Evolutionary conservation across 768 basidiomycete genomes (phyloP).

Genomic region (Tricholoma furcatifolium): DNA sequence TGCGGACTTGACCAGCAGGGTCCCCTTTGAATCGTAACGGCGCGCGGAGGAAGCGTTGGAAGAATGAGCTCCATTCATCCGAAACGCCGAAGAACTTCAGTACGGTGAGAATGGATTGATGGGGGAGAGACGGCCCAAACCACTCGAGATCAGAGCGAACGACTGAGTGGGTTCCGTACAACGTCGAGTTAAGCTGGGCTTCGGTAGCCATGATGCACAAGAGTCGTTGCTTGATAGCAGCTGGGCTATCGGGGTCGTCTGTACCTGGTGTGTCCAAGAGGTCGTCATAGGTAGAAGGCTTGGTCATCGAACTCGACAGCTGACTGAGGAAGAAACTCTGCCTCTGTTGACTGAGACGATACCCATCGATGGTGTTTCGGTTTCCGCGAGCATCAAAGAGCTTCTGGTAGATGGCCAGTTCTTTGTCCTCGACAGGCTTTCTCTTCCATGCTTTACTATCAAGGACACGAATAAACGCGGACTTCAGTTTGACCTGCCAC

Average conservation of each 20-base stretch:
- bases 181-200: conserved; percentile 34
- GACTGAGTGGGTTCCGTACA: conserved; percentile 33
- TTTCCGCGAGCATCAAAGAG: conserved; percentile 17
- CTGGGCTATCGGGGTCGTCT: conserved; percentile 3
- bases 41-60: conserved; percentile 15
- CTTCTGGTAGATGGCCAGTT: conserved; percentile 19
- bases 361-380: conserved; percentile 22
- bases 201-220: conserved; percentile 41
- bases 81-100: conserved; percentile 39
- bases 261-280: conserved; percentile 30
- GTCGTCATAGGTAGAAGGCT: conserved; percentile 18
- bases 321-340: conserved; percentile 35
- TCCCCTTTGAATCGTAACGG: conserved; percentile 16
- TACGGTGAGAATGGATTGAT: conserved; percentile 36
- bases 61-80: conserved; percentile 33
- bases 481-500: conserved; percentile 40
- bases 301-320: conserved; percentile 21
- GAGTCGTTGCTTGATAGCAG: conserved; percentile 35
- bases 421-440: conserved; percentile 13
- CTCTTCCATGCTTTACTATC: conserved; percentile 37
- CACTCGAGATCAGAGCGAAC: conserved; percentile 43
- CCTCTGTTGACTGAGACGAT: conserved; percentile 23
- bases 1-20: not conserved
- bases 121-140: conserved; percentile 41
- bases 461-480: conserved; percentile 27